These are phyloP conservation scores for Tricholomella constricta DNA, from an alignment of 768 basidiomycete species.

Conservation along the genomic window DNA sequence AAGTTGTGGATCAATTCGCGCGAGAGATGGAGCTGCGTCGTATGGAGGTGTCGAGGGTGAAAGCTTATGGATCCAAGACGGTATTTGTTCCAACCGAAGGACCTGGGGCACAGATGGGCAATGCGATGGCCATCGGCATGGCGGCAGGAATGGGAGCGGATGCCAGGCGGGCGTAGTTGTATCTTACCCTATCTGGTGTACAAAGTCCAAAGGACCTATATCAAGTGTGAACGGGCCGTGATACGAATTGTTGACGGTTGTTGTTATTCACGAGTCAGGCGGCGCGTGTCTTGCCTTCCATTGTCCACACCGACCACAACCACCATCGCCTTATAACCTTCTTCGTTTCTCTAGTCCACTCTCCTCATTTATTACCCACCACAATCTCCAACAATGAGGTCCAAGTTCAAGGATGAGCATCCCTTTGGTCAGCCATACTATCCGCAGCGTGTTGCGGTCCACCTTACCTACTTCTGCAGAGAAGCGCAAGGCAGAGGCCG, in stretches of 20 bases:
- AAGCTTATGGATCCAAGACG: slow-evolving; percentile 68
- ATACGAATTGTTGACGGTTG: slow-evolving; percentile 23
- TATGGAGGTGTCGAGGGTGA: slow-evolving; percentile 61
- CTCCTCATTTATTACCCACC: slow-evolving; percentile 5
- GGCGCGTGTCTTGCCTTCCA: slow-evolving; percentile 45
- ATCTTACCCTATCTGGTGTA: neutral
- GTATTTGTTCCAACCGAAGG: slow-evolving; percentile 72
- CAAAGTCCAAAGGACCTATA: slow-evolving; percentile 2
- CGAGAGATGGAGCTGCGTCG: slow-evolving; percentile 75
- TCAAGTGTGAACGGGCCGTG: slow-evolving; percentile 9
- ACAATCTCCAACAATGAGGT: slow-evolving; percentile 62
- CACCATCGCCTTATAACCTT: slow-evolving; percentile 23
- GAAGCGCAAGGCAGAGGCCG: slow-evolving; percentile 99
- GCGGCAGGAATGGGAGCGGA: slow-evolving; percentile 63
- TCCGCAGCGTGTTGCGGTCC: slow-evolving; percentile 23
- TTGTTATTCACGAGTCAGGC: slow-evolving; percentile 28
- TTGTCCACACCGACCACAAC: slow-evolving; percentile 27
- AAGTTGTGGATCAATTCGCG: slow-evolving; percentile 66
- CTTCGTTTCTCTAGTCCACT: slow-evolving; percentile 10
- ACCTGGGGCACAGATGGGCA: slow-evolving; percentile 57
- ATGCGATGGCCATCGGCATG: slow-evolving; percentile 68
- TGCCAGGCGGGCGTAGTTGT: slow-evolving; percentile 16
- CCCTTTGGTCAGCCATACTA: slow-evolving; percentile 77
- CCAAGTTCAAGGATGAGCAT: slow-evolving; percentile 99
- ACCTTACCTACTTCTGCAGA: slow-evolving; percentile 53